Evolutionary conservation across 176 grass and related monocot species (phyloP), one percentile per base, ranked within the genome.

Genomic region (Zoysia japonica): DNA sequence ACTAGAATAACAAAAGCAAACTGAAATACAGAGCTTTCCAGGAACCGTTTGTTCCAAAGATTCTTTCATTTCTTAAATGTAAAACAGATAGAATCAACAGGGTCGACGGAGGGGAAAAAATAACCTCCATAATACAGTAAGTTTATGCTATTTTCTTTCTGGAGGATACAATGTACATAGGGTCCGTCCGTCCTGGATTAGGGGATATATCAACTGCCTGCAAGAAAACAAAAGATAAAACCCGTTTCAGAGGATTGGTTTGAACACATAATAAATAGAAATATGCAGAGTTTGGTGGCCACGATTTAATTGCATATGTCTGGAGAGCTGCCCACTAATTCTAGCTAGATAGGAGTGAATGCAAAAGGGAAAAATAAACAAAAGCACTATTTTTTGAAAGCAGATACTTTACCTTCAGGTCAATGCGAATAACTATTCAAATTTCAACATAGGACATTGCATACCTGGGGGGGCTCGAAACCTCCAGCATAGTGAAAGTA

Each of bases 191-290:
- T 75, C 91, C 94, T 62, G 91, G 87, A 74, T 87, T 97, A 10
- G 94, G 91, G 50, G 94, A 94, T 86, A 97, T 97, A 75, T 97
- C 94, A 65, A 92, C 74, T 60, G 91, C 83, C 94, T 97, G 75
- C 45, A 88, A 61, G 19, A 75, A 88, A 12, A 60, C 35, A 39
- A 57, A 65, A 63, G 7, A 37, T 9, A 83, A 52, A 15, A 15
- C 17, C 28, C 16, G 39, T 64, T 20, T 35, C 43, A 66, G 40
- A 7, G 55, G 17, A 47, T 37, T 53, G 2, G 37, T 50, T 70
- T 77, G 3, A 28, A 56, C 15, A 40, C 5, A 49, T 46, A 16
- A 14, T 16, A 17, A 17, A 11, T 77, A 57, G 1, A 47, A 47
- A 15, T 77, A 69, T 20, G 16, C 13, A 77, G 46, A 39, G 5